Evolutionary conservation across 1,139 yeast genomes (phyloP), one percentile per base, ranked within the genome.

Genomic region (Martiniozyma asiatica): DNA sequence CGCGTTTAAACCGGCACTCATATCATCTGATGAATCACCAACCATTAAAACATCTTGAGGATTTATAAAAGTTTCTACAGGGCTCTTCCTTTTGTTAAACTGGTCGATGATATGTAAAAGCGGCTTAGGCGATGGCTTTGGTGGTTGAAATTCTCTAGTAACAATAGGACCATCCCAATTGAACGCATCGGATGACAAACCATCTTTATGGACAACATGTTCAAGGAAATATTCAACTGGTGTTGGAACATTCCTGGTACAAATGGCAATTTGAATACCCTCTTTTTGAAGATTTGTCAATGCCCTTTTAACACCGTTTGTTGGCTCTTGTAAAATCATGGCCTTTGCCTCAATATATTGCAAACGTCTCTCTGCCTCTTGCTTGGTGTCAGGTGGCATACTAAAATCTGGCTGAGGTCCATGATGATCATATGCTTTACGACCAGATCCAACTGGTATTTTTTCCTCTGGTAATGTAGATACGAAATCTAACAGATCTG

Each of bases 11-110:
- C 79, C 82, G 12, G 78, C 68, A 27, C 45, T 52, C 72, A 74
- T 68, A 45, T 74, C 82, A 47, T 74, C 82, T 22, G 58, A 51
- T 0, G 80, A 73, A 44, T 74, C 82, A 13, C 82, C 82, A 7
- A 74, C 76, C 82, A 74, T 74, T n/a, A 73, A 45, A 18, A 73
- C 42, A 25, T 64, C 56, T 14, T 50, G 41, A 0, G 77, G 65
- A 4, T 15, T 13, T 12, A 6, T 4, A 3, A 5, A 3, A n/a
- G n/a, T n/a, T n/a, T n/a, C n/a, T n/a, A n/a, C n/a, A n/a, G n/a
- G n/a, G n/a, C n/a, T n/a, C n/a, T n/a, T n/a, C n/a, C n/a, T n/a
- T 13, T 16, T 9, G 26, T 57, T 48, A 71, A 76, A 66, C 4
- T 45, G 35, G 12, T 55, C 38, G 3, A 73, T 64, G 14, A 74